These are phyloP conservation scores for Scheffersomyces amazonensis DNA, from an alignment of 805 yeast species.

Conservation along the genomic window DNA sequence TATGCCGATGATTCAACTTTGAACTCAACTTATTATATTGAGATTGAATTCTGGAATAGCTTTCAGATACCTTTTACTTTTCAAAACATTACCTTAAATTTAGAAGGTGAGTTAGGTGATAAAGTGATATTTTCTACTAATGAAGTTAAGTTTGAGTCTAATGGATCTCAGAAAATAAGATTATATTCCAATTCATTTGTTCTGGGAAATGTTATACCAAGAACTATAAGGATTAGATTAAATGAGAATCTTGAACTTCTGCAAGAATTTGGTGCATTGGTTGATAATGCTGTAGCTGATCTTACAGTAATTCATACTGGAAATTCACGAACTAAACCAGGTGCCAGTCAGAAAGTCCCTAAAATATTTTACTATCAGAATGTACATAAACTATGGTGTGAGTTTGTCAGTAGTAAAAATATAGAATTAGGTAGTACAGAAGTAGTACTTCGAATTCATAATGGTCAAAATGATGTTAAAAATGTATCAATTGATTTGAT, in stretches of 20 bases:
- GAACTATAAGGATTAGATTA: slow-evolving; percentile 12
- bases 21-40: slow-evolving; percentile 35
- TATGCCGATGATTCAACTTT: slow-evolving; percentile 18
- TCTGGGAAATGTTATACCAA: slow-evolving; percentile 30
- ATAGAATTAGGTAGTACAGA: slow-evolving; percentile 27
- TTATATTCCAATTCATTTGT: slow-evolving; percentile 24
- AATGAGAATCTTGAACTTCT: slow-evolving; percentile 16
- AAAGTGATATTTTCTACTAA: slow-evolving; percentile 8
- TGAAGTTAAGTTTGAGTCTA: slow-evolving; percentile 5
- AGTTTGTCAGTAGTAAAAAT: slow-evolving; percentile 19
- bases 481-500: slow-evolving; percentile 17
- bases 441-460: slow-evolving; percentile 21
- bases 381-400: slow-evolving; percentile 22
- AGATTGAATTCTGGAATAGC: slow-evolving; percentile 27
- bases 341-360: not conserved
- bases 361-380: slow-evolving; percentile 10
- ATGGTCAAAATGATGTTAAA: slow-evolving; percentile 28
- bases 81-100: slow-evolving; percentile 10
- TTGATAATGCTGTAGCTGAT: not conserved
- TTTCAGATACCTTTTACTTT: slow-evolving; percentile 21
- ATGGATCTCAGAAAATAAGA: slow-evolving; percentile 9
- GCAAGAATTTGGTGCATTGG: slow-evolving; percentile 9
- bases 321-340: not conserved
- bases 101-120: slow-evolving; percentile 5
- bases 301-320: slow-evolving; percentile 1